These are phyloP conservation scores for Fusarium concolor DNA, from an alignment of 2,329 filamentous ascomycete species.

Conservation along the genomic window DNA sequence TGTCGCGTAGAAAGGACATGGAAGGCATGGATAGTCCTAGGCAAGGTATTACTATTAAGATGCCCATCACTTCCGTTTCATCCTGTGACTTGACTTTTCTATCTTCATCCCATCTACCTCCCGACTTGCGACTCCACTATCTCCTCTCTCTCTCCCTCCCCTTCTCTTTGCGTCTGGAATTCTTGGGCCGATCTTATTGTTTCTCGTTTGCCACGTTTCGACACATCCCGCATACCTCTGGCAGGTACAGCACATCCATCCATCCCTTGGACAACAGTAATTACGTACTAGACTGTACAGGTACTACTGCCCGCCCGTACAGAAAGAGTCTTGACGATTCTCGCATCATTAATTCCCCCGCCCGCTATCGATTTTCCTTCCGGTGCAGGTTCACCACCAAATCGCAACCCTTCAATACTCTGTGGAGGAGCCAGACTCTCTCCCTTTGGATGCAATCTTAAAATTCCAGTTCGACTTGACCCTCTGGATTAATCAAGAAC, in stretches of 20 bases:
- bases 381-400: conserved; percentile 37
- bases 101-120: conserved; percentile 28
- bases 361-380: conserved; percentile 19
- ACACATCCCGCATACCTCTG: conserved; percentile 43
- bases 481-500: conserved; percentile 31
- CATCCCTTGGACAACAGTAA: conserved; percentile 36
- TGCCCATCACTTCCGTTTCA: conserved; percentile 35
- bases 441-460: conserved; percentile 43
- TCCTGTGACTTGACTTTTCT: conserved; percentile 16
- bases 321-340: conserved; percentile 37
- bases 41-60: conserved; percentile 17
- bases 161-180: conserved; percentile 32
- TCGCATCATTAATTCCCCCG: conserved; percentile 14
- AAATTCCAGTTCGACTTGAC: conserved; percentile 37
- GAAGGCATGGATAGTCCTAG: conserved; percentile 3
- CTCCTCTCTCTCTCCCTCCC: neutral
- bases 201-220: conserved; percentile 36
- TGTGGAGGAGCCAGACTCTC: conserved; percentile 40
- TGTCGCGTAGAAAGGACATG: conserved; percentile 16
- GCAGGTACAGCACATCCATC: conserved; percentile 33
- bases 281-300: conserved; percentile 8
- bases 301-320: neutral
- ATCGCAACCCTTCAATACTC: conserved; percentile 33
- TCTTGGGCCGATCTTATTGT: conserved; percentile 29
- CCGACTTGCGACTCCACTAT: conserved; percentile 9